Conservation (phyloP, 1,284 basidiomycete genomes). For the Cutaneotrichosporon dermatis region DNA sequence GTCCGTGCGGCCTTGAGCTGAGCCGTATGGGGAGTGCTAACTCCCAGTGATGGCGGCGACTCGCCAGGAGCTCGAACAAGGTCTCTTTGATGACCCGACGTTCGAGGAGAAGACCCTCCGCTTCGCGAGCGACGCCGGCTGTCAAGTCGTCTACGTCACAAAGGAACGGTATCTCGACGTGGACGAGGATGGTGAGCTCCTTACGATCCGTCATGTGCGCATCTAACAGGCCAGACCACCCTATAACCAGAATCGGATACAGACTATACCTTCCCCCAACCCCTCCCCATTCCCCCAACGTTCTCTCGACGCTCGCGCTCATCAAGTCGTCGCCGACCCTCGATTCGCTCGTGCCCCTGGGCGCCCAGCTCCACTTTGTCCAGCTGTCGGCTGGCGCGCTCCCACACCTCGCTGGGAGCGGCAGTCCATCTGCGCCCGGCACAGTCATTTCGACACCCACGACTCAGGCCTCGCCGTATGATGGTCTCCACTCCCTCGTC, state of each 20-base stretch:
- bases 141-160: slow-evolving; percentile 48
- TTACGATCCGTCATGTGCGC: not conserved
- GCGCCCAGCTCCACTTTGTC: slow-evolving; percentile 83
- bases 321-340: slow-evolving; percentile 86
- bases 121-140: slow-evolving; percentile 42
- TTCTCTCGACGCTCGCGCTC: slow-evolving; percentile 82
- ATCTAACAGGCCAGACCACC: slow-evolving; percentile 19
- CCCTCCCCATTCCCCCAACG: slow-evolving; percentile 61
- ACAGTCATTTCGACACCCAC: slow-evolving; percentile 44
- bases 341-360: slow-evolving; percentile 71
- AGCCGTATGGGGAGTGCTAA: not conserved
- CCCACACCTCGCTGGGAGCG: slow-evolving; percentile 29
- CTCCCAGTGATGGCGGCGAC: slow-evolving; percentile 46
- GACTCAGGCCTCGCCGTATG: slow-evolving; percentile 66
- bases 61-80: slow-evolving; percentile 35
- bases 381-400: slow-evolving; percentile 60
- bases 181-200: slow-evolving; percentile 36
- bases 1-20: slow-evolving; percentile 20
- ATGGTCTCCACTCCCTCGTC: slow-evolving; percentile 94
- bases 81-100: slow-evolving; percentile 41
- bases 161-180: slow-evolving; percentile 33
- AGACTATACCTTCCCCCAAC: slow-evolving; percentile 47
- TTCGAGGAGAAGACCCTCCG: slow-evolving; percentile 46
- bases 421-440: slow-evolving; percentile 26
- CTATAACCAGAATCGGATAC: slow-evolving; percentile 32